phyloP scores from a whole-genome alignment of 2,329 filamentous ascomycete genomes.

The Fusarium tuaranense region DNA sequence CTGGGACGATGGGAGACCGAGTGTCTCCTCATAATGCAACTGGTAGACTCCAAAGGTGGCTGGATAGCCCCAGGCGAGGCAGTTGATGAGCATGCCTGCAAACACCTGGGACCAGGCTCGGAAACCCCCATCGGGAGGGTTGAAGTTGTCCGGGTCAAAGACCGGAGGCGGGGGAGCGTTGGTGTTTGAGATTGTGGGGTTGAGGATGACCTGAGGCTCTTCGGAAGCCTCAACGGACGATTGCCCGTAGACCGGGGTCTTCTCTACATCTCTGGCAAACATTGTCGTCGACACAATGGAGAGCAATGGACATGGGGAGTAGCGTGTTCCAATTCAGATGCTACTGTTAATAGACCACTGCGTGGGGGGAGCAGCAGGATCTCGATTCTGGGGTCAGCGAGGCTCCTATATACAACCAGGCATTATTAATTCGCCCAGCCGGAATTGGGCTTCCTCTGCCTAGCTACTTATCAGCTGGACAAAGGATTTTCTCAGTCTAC shows the following conservation, averaged over 20 bases:
- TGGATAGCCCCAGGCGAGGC: slow-evolving; percentile 63
- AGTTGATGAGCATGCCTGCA: slow-evolving; percentile 60
- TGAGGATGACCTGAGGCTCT: slow-evolving; percentile 21
- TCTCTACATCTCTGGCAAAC: slow-evolving; percentile 38
- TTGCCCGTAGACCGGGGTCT: slow-evolving; percentile 16
- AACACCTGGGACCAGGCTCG: slow-evolving; percentile 64
- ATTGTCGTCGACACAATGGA: slow-evolving; percentile 27
- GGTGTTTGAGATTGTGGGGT: slow-evolving; percentile 41
- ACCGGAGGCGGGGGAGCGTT: slow-evolving; percentile 38
- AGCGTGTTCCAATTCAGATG: slow-evolving; percentile 14
- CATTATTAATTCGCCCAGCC: slow-evolving; percentile 7
- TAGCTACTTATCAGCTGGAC: slow-evolving; percentile 3
- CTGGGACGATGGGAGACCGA: slow-evolving; percentile 51
- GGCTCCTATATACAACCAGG: slow-evolving; percentile 32
- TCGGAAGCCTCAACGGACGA: slow-evolving; percentile 6
- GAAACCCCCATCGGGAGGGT: slow-evolving; percentile 58
- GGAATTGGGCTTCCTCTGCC: background rate
- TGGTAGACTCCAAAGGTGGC: slow-evolving; percentile 66
- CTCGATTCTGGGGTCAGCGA: slow-evolving; percentile 4
- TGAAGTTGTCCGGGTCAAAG: slow-evolving; percentile 35
- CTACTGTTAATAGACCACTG: slow-evolving; percentile 8
- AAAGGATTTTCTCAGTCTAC: slow-evolving; percentile 15
- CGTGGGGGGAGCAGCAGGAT: background rate
- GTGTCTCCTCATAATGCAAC: slow-evolving; percentile 57
- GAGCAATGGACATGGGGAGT: slow-evolving; percentile 2